Evolutionary conservation across 306 rosid genomes (phyloP), one percentile per base, ranked within the genome.

Genomic region (Arachis hypogaea): DNA sequence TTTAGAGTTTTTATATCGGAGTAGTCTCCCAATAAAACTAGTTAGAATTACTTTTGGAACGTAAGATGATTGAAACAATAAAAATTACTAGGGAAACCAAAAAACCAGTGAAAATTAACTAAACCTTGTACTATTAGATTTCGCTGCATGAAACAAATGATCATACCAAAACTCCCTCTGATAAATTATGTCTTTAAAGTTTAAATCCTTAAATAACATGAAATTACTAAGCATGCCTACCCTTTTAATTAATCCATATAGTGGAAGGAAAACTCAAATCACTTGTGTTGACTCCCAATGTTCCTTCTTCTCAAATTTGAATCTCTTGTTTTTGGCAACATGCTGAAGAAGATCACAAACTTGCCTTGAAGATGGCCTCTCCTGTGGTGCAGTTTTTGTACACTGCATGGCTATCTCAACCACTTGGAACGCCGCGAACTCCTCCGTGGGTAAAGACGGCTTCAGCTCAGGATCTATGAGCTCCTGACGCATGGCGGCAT

Each of bases 381-480:
- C 93, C 28, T 71, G 86, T 0, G 96, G 96, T 63, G 81, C 70
- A 51, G 90, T 84, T 82, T 90, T 92, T 0, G 97, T 88, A 84
- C 99, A 94, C 47, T 80, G 95, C 38, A 90, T 43, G 28, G 97
- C 97, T 66, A 92, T 86, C 73, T 94, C 97, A 61, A 94, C 95
- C 68, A 94, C 90, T 74, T 89, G 99, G 49, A 88, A 86, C 8
- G 86, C 96, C 5, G 95, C 95, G 77, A 61, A 73, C 74, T 87
- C 92, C 77, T 92, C 93, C 7, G 42, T 75, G 0, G 88, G 94
- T 22, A 80, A 51, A 6, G 92, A 75, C 5, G 96, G 92, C 43
- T 69, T 85, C 76, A 92, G 67, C 16, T 79, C 78, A 4, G 85
- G 82, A 79, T 89, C 96, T 11, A 94, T 80, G 76, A 94, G 11